Evolutionary conservation across 2,329 filamentous ascomycete species (phyloP), one percentile per base, ranked within the genome.

Genomic region (Fonsecaea multimorphosa): DNA sequence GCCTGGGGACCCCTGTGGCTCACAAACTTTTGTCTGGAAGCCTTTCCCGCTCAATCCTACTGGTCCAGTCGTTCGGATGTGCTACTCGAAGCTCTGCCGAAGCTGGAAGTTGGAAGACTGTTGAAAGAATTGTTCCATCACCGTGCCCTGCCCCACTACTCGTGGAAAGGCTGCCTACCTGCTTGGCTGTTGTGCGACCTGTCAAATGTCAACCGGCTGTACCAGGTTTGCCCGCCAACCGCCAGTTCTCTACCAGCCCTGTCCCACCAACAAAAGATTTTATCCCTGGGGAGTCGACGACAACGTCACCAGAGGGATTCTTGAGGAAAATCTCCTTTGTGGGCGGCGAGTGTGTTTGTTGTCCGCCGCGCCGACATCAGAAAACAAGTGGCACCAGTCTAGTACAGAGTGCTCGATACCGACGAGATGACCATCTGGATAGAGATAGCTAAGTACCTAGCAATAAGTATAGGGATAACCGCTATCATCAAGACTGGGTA

Each of bases 161-260:
- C 44, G 32, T 52, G 59, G 60, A 24, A 65, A 58, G 62, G 58
- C 61, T 40, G 58, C 55, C 51, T 59, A 44, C 44, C 52, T 61
- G 27, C 46, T 36, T 34, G 32, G 36, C 59, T 61, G 66, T 54
- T 38, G 66, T 68, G 66, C 61, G 56, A 64, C 59, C 56, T 66
- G 66, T 68, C 66, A 65, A n/a, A 34, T 63, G 59, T 54, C 61
- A 62, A 53, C 57, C 63, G 60, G 60, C 57, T 65, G 63, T 68
- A 51, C 56, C 22, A 66, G 63, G 44, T 53, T 59, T 32, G 46
- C 40, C 66, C 53, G 46, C 61, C 56, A 36, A 14, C 60, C 52
- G 44, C 60, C 51, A 22, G 29, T 34, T 54, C 12, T 32, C 56
- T 53, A 44, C 52, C 36, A 40, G 9, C 51, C n/a, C 34, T 56